Evolutionary conservation across 192 early-diverging fungal species (phyloP), one percentile per base, ranked within the genome.

Genomic region (Lunasporangiospora selenospora): DNA sequence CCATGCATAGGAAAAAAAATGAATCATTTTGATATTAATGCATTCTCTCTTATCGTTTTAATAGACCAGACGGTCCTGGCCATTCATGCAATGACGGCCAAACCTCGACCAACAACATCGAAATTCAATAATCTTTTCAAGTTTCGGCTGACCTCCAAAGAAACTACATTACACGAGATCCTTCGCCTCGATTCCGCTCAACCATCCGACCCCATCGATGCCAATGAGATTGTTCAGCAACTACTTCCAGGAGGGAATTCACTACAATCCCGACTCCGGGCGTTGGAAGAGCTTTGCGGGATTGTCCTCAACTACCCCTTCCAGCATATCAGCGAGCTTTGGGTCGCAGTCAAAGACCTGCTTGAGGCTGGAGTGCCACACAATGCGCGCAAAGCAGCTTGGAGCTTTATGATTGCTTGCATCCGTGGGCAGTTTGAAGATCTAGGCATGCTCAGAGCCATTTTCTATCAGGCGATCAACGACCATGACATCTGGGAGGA

Each of bases 401-500:
- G 83, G 75, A 60, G 77, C n/a, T 86, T 88, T 45, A 86, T 88
- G 82, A 69, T 76, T 40, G 76, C 86, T 13, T 83, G 81, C 48
- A 83, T 84, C 24, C 49, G 65, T n/a, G 80, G 83, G 1, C 83
- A 88, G 49, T 82, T 85, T 45, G 65, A 75, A 10, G 81, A 85
- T 16, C 79, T 87, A 6, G 83, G 85, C 11, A 80, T 85, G 77
- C 69, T 80, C 4, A 49, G 85, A 19, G 77, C 77, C 4, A 78
- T 80, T 6, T 88, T 86, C 52, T 86, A 85, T 40, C 80, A 79
- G 45, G 58, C 77, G 21, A 65, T 88, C 27, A 75, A 75, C 52
- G 63, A 76, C 47, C 76, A 83, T 42, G 60, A 75, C 43, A 58
- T 79, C 15, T 73, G 70, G 60, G 81, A 84, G 18, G 86, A 88